Base-by-base conservation (phyloP, 192 early-diverging fungal species). In the Coemansia sp. region DNA sequence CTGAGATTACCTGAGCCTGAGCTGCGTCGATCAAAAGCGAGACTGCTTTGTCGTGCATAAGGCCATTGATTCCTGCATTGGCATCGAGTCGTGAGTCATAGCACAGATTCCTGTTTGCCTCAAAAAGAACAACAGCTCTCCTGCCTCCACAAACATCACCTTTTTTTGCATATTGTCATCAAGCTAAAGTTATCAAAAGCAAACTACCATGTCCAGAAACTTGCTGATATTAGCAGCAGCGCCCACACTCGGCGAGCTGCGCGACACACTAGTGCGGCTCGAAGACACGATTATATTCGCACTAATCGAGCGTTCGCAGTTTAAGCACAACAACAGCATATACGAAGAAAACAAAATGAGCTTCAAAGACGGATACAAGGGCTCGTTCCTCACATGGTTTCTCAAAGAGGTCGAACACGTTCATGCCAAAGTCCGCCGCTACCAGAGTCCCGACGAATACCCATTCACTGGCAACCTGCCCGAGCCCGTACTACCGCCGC, bases 361-460 rank as follows among this genome's bases (percentile, higher is more conserved):
- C 68, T 86, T 96, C 66, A 87, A 83, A 18, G 84, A 89, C 70
- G 73, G 83, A 53, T 90, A 87, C 62, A 69, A 82, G 55, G 86
- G 87, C 3, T 93, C 89, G 7, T 99, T 99, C 69, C 82, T 99
- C 7, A 89, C 91, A 39, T 95, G 89, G 72, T 93, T 96, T 59
- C 82, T 99, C 50, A 88, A 89, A 71, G 95, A 99, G 67, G 91
- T 92, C 37, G 97, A 99, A 66, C 83, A 86, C 55, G 92, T 94
- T 14, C 95, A 99, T 73, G 92, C 93, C 90, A 87, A 76, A 69
- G 93, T 91, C 39, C 83, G 93, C 18, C 83, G 94, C 62, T 94
- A 93, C 84, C 85, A 90, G 52, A 86, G 87, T 47, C 97, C 97
- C 9, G 97, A 99, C 82, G 95, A 99, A 72, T 96, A 95, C 68